Conservation (phyloP, 352 stramenopile species). For the Phytopythium chamaehyphon region DNA sequence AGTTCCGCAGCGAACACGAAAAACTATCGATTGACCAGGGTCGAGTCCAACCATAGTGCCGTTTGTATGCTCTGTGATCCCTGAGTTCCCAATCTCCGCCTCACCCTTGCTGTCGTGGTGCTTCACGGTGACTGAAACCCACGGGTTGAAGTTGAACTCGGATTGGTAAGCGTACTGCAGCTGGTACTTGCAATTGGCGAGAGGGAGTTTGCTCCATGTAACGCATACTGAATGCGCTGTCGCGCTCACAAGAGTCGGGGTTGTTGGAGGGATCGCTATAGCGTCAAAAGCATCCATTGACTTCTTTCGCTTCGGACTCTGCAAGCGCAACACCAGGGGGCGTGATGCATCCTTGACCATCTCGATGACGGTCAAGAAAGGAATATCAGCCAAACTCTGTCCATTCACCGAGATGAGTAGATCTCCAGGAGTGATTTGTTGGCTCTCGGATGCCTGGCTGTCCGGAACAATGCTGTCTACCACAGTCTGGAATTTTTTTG, state of each 20-base stretch:
- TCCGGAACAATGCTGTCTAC: slow-evolving; percentile 81
- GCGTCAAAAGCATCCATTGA: slow-evolving; percentile 47
- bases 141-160: slow-evolving; percentile 54
- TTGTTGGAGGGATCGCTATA: slow-evolving; percentile 48
- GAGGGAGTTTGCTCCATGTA: slow-evolving; percentile 47
- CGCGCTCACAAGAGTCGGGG: slow-evolving; percentile 64
- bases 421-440: slow-evolving; percentile 65
- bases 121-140: slow-evolving; percentile 51
- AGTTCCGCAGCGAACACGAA: slow-evolving; percentile 59
- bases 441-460: slow-evolving; percentile 68
- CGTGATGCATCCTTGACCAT: slow-evolving; percentile 66
- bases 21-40: slow-evolving; percentile 45
- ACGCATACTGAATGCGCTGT: slow-evolving; percentile 58
- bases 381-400: slow-evolving; percentile 49
- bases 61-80: slow-evolving; percentile 47
- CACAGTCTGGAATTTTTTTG: slow-evolving; percentile 64
- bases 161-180: slow-evolving; percentile 63
- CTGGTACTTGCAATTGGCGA: slow-evolving; percentile 38
- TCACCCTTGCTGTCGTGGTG: slow-evolving; percentile 24
- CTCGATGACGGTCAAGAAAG: slow-evolving; percentile 75
- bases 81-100: slow-evolving; percentile 31
- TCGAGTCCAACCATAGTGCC: slow-evolving; percentile 65
- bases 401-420: slow-evolving; percentile 74
- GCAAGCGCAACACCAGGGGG: slow-evolving; percentile 65
- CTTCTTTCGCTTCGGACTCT: slow-evolving; percentile 46